Evolutionary conservation across 2,329 filamentous ascomycete species (phyloP).

Genomic region (Trichoderma citrinoviride): DNA sequence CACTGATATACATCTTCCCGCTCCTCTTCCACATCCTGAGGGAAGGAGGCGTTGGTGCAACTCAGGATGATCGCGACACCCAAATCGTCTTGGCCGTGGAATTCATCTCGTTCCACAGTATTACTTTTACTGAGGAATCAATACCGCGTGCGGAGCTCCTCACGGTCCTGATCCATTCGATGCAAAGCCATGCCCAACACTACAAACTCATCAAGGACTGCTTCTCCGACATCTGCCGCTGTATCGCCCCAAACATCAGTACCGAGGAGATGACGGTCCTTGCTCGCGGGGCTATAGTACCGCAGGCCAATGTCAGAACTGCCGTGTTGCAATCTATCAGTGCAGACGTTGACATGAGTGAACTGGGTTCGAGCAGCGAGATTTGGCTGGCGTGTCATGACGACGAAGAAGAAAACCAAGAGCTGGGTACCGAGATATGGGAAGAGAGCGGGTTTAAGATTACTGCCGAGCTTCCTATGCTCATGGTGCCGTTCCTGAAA

Average conservation of each 20-base stretch:
- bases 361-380: constrained; percentile 80
- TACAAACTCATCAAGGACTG: constrained; percentile 95
- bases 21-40: constrained; percentile 76
- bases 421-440: constrained; percentile 86
- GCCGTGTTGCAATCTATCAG: constrained; percentile 87
- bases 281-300: constrained; percentile 74
- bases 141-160: constrained; percentile 76
- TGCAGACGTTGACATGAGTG: constrained; percentile 86
- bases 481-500: constrained; percentile 75
- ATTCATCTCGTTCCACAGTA: constrained; percentile 83
- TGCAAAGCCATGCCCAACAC: constrained; percentile 88
- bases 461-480: constrained; percentile 60
- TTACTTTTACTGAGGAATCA: constrained; percentile 69
- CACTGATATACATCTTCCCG: constrained; percentile 82
- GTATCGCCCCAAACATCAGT: constrained; percentile 77
- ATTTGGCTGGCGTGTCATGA: constrained; percentile 95
- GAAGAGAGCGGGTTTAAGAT: constrained; percentile 83
- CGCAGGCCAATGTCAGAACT: constrained; percentile 75
- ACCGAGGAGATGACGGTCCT: constrained; percentile 70
- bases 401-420: constrained; percentile 80
- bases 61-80: constrained; percentile 77
- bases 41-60: constrained; percentile 71
- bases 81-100: constrained; percentile 88
- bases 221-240: constrained; percentile 79
- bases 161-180: constrained; percentile 68